A percentile compares a stretch with the other conserved stretches of the same genome.
These are phyloP conservation scores for Apocynum venetum DNA, from an alignment of 257 asterid species.

Conservation along the genomic window DNA sequence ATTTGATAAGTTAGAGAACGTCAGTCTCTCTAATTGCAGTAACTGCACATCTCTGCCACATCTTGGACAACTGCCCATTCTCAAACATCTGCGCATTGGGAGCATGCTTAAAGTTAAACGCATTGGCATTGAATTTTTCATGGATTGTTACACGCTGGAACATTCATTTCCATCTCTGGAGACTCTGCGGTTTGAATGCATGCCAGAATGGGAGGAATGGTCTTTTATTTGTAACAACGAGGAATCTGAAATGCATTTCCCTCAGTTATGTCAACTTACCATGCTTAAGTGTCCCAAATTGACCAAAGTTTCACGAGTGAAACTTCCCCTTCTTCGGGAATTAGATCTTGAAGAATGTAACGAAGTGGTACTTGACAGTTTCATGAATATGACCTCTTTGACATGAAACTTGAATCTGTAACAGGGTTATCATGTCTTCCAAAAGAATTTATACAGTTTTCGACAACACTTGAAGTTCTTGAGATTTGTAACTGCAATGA, in stretches of 20 bases:
- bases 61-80: conserved; percentile 51
- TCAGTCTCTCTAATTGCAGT: conserved; percentile 38
- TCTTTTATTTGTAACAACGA: conserved; percentile 22
- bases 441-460: conserved; percentile 32
- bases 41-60: conserved; percentile 55
- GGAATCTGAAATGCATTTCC: conserved; percentile 27
- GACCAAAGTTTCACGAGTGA: conserved; percentile 39
- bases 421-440: conserved; percentile 45
- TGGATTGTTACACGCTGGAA: conserved; percentile 22
- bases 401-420: conserved; percentile 50
- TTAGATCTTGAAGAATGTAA: conserved; percentile 56
- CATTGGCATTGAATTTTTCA: conserved; percentile 51
- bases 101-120: conserved; percentile 45
- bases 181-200: conserved; percentile 48
- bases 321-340: conserved; percentile 38
- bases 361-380: conserved; percentile 40
- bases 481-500: conserved; percentile 61
- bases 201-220: conserved; percentile 72
- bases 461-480: conserved; percentile 46
- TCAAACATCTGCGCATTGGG: conserved; percentile 48
- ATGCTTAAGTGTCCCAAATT: conserved; percentile 51
- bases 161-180: conserved; percentile 56
- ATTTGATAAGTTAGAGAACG: conserved; percentile 34
- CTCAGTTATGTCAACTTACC: conserved; percentile 49
- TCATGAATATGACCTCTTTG: conserved; percentile 34